These are phyloP conservation scores for Dactylorhiza incarnata DNA, from an alignment of 106 monocot species.

Conservation along the genomic window DNA sequence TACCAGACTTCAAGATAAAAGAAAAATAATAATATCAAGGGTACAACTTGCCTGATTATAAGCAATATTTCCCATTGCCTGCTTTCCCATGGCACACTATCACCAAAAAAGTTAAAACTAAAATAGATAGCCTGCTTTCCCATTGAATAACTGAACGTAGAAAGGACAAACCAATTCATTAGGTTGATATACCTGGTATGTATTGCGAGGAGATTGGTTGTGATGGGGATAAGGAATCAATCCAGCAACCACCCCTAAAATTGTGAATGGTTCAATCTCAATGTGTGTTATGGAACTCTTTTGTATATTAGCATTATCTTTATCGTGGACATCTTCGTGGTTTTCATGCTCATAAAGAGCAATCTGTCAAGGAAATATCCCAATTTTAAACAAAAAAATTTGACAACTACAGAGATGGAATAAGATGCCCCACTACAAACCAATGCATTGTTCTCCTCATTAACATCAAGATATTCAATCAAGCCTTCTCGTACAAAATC, in stretches of 20 bases:
- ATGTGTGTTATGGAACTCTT: conserved; percentile 72
- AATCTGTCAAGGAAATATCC: conserved; percentile 38
- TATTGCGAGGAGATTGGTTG: conserved; percentile 97
- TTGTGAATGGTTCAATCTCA: conserved; percentile 94
- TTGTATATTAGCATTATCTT: conserved; percentile 23
- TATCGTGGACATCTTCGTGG: conserved; percentile 16
- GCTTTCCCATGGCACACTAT: conserved; percentile 99
- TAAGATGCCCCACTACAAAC: conserved; percentile 24
- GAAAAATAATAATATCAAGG: background rate
- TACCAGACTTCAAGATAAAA: background rate
- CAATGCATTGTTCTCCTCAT: conserved; percentile 99
- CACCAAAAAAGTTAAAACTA: conserved; percentile 1
- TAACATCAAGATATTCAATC: conserved; percentile 96
- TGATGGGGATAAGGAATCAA: conserved; percentile 98
- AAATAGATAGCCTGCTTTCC: no score
- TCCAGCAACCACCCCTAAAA: conserved; percentile 90
- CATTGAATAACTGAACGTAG: background rate
- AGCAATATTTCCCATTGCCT: conserved; percentile 99
- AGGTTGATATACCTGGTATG: conserved; percentile 65
- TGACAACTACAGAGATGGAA: background rate
- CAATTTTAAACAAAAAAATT: background rate
- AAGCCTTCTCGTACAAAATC: conserved; percentile 85
- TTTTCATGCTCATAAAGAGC: conserved; percentile 65
- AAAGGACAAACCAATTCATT: background rate
- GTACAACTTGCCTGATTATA: conserved; percentile 76